Conservation (phyloP, 1,284 basidiomycete species). For the Moesziomyces antarcticus region DNA sequence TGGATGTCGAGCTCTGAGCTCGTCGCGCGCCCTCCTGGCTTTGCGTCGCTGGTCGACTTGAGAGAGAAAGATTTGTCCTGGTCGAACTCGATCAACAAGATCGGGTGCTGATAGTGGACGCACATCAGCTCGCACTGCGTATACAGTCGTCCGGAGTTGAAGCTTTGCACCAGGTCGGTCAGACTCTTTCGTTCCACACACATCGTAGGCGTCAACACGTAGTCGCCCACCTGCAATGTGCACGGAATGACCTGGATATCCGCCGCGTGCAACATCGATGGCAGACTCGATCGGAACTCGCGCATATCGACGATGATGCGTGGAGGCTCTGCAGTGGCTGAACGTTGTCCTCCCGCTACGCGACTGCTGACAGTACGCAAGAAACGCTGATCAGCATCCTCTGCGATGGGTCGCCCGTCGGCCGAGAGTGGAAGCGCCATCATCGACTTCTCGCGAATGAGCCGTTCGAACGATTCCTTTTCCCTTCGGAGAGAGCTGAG, state of each 20-base stretch:
- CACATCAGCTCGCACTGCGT: conserved; percentile 98
- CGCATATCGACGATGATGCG: conserved; percentile 94
- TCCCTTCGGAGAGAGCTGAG: conserved; percentile 87
- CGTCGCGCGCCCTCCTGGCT: conserved; percentile 48
- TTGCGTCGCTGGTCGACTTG: conserved; percentile 25
- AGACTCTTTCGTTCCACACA: conserved; percentile 96
- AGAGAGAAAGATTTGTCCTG: conserved; percentile 93
- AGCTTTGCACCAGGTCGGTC: conserved; percentile 88
- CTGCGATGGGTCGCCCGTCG: conserved; percentile 73
- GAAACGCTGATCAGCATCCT: conserved; percentile 69
- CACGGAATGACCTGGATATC: conserved; percentile 85
- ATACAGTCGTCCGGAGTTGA: conserved; percentile 92
- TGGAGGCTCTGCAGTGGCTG: conserved; percentile 75
- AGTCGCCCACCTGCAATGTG: conserved; percentile 94
- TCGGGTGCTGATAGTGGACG: conserved; percentile 90
- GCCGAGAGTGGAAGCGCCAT: conserved; percentile 92
- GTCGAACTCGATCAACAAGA: conserved; percentile 97
- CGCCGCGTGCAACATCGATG: conserved; percentile 87
- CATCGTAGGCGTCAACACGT: conserved; percentile 93
- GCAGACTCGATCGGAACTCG: conserved; percentile 92
- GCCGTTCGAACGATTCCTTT: conserved; percentile 91
- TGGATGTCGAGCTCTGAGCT: conserved; percentile 73
- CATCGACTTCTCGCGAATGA: conserved; percentile 91
- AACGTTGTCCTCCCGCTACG: conserved; percentile 83
- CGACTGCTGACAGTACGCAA: conserved; percentile 88